Conservation (phyloP, 2,329 filamentous ascomycete species). For the Fusarium drepaniforme region DNA sequence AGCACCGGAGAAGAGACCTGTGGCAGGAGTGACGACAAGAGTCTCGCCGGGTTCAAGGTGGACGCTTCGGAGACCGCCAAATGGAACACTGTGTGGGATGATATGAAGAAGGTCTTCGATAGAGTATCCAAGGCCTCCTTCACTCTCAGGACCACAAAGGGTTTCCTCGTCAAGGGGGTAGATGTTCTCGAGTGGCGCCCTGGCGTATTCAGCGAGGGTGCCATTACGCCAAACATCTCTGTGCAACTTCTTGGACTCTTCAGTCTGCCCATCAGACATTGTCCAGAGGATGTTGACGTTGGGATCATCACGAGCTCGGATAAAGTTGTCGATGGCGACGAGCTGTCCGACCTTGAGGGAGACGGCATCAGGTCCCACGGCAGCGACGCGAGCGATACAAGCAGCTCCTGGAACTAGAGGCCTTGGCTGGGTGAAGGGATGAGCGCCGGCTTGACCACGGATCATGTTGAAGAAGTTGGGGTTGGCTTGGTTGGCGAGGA, state of each 20-base stretch:
- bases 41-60: conserved; percentile 60
- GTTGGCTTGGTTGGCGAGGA: conserved; percentile 44
- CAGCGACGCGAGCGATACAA: conserved; percentile 52
- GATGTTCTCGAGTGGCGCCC: conserved; percentile 51
- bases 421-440: conserved; percentile 38
- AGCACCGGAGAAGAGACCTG: conserved; percentile 61
- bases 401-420: conserved; percentile 50
- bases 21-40: conserved; percentile 62
- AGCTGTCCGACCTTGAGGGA: conserved; percentile 50
- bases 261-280: conserved; percentile 44
- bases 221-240: conserved; percentile 48
- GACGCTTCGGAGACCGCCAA: conserved; percentile 59
- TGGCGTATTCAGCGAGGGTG: conserved; percentile 46
- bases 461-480: conserved; percentile 41
- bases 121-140: conserved; percentile 52
- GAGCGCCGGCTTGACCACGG: conserved; percentile 11
- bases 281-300: conserved; percentile 46
- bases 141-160: conserved; percentile 33
- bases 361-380: conserved; percentile 49
- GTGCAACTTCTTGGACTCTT: conserved; percentile 43
- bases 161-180: conserved; percentile 47
- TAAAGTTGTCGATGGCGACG: conserved; percentile 47
- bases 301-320: conserved; percentile 49
- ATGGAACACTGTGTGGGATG: conserved; percentile 52
- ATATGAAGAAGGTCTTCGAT: conserved; percentile 55